Base-by-base conservation (phyloP, 495 filamentous ascomycete genomes). In the Podospora appendiculata region DNA sequence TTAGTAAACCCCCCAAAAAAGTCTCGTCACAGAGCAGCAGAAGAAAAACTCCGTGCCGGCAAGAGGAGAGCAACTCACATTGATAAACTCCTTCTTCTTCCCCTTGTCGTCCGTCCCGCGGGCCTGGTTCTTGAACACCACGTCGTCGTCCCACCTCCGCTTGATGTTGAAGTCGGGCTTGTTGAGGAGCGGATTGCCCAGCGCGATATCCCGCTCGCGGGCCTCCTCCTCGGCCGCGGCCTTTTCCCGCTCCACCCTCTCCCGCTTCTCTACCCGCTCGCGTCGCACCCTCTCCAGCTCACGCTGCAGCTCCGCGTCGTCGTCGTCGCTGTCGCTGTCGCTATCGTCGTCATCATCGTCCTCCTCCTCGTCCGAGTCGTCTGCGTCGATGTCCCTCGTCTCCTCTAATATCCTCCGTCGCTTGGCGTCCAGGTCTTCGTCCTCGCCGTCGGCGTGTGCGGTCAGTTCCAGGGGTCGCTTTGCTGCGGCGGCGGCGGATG, bases 81-180 rank as follows among this genome's bases (percentile, higher is more conserved):
- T 98, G 64, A 98, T 89, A 76, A 97, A 98, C 71, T 96, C 90
- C 71, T 90, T 94, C 69, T 81, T 85, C 72, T 91, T 90, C 45
- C 79, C 76, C 71, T 86, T 89, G 50, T 95, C 90, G 61, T 96
- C 93, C 9, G 90, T 96, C 4, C 93, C 93, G 43, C 94, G 80
- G 34, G 91, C 93, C 69, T 97, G 93, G 69, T 98, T 98, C 75
- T 95, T 96, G 72, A 98, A 98, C 14, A 98, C 90, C n/a, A 98
- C 93, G 72, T 98, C 93, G 55, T 98, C 93, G 58, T 98, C 93
- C 93, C 93, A 98, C 62, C 90, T 80, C 60, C 88, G 72, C 73
- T 88, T 90, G 50, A 88, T 76, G 40, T 81, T 82, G 61, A 86
- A 89, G 55, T 89, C 85, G 12, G 72, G 59, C 52, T 78, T 79